Conservation (phyloP, 768 basidiomycete genomes). For the Amyloporia xantha region DNA sequence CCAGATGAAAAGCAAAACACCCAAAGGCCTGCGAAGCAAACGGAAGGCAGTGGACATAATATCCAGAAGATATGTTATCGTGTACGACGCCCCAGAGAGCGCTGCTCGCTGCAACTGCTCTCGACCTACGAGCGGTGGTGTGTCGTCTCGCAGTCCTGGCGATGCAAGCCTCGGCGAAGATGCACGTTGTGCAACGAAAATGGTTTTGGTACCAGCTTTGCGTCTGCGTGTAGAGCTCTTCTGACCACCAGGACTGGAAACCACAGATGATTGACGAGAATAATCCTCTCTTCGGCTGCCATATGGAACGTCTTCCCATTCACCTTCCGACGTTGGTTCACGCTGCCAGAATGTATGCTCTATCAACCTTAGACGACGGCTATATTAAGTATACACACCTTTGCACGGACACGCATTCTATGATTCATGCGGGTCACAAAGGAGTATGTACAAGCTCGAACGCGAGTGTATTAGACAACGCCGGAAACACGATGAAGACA, state of each 20-base stretch:
- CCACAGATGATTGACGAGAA: neutral
- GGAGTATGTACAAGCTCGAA: too few species aligned
- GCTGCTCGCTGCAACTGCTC: conserved; percentile 14
- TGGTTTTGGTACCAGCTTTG: conserved; percentile 14
- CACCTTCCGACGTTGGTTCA: neutral
- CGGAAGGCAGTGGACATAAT: conserved; percentile 40
- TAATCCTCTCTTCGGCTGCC: too few species aligned
- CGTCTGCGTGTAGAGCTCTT: too few species aligned
- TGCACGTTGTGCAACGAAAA: conserved; percentile 22
- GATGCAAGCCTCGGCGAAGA: too few species aligned
- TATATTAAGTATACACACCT: too few species aligned
- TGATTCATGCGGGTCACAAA: too few species aligned
- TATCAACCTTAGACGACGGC: too few species aligned
- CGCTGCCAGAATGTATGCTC: too few species aligned
- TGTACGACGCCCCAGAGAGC: conserved; percentile 13
- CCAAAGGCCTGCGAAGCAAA: conserved; percentile 51
- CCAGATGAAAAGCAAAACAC: conserved; percentile 44
- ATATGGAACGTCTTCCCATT: conserved; percentile 15
- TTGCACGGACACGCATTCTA: too few species aligned
- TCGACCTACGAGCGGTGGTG: conserved; percentile 21
- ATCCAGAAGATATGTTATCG: conserved; percentile 38
- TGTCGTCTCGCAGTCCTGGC: too few species aligned
- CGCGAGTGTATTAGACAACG: too few species aligned
- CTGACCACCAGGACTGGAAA: neutral
- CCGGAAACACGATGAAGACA: too few species aligned